Evolutionary conservation across 305 asterid genomes (phyloP).

Genomic region (Nicotiana rustica): DNA sequence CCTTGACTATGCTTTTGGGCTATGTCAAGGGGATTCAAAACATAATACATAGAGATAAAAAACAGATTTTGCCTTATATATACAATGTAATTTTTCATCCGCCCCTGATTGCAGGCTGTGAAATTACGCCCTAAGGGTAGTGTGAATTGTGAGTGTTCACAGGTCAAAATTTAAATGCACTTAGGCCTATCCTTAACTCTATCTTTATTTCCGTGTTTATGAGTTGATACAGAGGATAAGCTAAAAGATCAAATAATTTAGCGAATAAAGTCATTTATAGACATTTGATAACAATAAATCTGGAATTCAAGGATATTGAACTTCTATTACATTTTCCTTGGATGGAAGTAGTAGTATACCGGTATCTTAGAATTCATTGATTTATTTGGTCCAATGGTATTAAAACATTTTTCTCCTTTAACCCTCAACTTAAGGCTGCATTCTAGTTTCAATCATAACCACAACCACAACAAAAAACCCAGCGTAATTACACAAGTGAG

Average conservation of each 20-base stretch:
- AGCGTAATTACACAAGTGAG: too few species aligned
- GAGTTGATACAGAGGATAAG: constrained; percentile 1
- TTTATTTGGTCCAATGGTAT: constrained; percentile 8
- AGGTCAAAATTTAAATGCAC: background rate
- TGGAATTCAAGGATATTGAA: background rate
- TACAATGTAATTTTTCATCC: too few species aligned
- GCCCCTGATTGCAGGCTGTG: background rate
- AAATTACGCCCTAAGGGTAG: background rate
- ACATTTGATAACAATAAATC: background rate
- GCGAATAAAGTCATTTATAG: background rate
- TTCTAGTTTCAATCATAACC: background rate
- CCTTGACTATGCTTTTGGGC: too few species aligned
- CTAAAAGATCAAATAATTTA: background rate
- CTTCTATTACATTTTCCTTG: background rate
- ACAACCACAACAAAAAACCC: too few species aligned
- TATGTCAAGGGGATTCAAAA: too few species aligned
- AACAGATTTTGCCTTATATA: too few species aligned
- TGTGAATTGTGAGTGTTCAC: background rate
- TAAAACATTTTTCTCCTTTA: constrained; percentile 14
- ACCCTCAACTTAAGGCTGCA: background rate
- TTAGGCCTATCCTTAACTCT: background rate
- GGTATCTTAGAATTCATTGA: background rate
- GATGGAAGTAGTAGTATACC: background rate
- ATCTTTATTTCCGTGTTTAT: background rate
- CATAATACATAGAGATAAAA: too few species aligned